A percentile compares a stretch with the other conserved stretches of the same genome.
phyloP scores from a whole-genome alignment of 1,284 basidiomycete genomes.

The Phenoliferia sp. region DNA sequence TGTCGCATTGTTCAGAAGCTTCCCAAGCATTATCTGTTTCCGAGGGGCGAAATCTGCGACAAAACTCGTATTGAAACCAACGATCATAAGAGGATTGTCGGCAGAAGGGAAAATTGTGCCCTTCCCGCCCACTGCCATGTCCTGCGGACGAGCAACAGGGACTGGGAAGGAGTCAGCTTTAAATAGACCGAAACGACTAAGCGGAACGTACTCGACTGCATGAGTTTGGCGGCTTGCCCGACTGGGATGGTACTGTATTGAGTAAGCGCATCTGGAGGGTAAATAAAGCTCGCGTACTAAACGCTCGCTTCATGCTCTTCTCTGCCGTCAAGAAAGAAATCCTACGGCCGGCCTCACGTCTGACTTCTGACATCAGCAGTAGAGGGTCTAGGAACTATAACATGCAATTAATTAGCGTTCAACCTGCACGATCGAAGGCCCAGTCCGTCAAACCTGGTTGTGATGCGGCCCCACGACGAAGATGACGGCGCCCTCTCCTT shows the following conservation, averaged over 20 bases:
- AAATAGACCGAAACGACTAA: neutral
- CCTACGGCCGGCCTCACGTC: slow-evolving; percentile 71
- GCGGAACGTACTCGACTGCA: slow-evolving; percentile 70
- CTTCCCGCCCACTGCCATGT: slow-evolving; percentile 72
- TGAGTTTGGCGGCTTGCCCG: slow-evolving; percentile 76
- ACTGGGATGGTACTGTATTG: too few relatives aligned
- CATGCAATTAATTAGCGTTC: neutral
- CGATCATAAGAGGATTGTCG: slow-evolving; percentile 66
- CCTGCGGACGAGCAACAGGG: slow-evolving; percentile 87
- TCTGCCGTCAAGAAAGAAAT: slow-evolving; percentile 92
- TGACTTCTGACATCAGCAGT: slow-evolving; percentile 78
- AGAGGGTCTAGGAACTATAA: slow-evolving; percentile 89
- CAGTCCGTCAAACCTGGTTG: slow-evolving; percentile 42
- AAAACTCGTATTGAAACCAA: slow-evolving; percentile 77
- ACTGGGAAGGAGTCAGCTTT: slow-evolving; percentile 51
- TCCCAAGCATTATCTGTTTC: slow-evolving; percentile 85
- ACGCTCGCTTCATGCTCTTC: slow-evolving; percentile 75
- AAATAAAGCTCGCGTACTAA: too few relatives aligned
- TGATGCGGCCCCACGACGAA: slow-evolving; percentile 96
- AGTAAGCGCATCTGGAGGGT: too few relatives aligned
- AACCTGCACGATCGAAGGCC: neutral
- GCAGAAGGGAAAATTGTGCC: slow-evolving; percentile 70
- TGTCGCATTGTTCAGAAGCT: slow-evolving; percentile 67
- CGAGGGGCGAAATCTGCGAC: slow-evolving; percentile 66
- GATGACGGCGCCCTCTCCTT: slow-evolving; percentile 75